These are phyloP conservation scores for Aureobasidium sp. DNA, from an alignment of 2,329 filamentous ascomycete species.

Conservation along the genomic window DNA sequence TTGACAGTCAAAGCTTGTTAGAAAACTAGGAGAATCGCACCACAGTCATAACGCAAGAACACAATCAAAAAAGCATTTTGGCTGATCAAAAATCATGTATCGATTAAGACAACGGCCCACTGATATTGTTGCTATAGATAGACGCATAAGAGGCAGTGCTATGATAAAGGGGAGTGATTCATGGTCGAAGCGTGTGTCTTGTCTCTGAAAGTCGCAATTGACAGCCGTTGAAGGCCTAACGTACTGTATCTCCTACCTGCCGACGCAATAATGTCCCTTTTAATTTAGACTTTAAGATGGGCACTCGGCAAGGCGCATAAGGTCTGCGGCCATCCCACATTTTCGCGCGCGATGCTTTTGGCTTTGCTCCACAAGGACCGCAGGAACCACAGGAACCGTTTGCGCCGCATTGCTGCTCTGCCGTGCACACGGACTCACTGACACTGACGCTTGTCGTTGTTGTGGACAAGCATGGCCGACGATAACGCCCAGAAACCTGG, in stretches of 20 bases:
- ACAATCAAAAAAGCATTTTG: neutral
- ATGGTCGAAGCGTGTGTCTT: neutral
- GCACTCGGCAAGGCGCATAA: constrained; percentile 9
- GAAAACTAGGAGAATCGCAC: neutral
- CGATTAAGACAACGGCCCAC: neutral
- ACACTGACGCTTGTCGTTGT: neutral
- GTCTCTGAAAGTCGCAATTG: neutral
- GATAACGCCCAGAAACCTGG: neutral
- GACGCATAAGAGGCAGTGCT: neutral
- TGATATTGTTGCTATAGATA: constrained; percentile 7
- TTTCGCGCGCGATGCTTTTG: constrained; percentile 5
- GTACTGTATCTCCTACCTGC: constrained; percentile 9
- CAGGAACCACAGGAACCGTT: constrained; percentile 11
- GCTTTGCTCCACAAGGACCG: constrained; percentile 7
- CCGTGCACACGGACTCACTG: neutral
- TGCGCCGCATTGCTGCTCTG: neutral
- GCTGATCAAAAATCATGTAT: neutral
- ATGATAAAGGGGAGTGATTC: neutral
- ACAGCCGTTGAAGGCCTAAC: constrained; percentile 7
- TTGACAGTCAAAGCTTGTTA: neutral
- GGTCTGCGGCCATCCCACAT: constrained; percentile 4
- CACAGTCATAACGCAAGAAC: neutral
- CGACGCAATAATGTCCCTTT: constrained; percentile 7
- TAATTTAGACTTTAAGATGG: constrained; percentile 9
- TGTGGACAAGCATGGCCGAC: constrained; percentile 3